Base-by-base conservation (phyloP, 352 stramenopile genomes). In the Phytophthora vignae region DNA sequence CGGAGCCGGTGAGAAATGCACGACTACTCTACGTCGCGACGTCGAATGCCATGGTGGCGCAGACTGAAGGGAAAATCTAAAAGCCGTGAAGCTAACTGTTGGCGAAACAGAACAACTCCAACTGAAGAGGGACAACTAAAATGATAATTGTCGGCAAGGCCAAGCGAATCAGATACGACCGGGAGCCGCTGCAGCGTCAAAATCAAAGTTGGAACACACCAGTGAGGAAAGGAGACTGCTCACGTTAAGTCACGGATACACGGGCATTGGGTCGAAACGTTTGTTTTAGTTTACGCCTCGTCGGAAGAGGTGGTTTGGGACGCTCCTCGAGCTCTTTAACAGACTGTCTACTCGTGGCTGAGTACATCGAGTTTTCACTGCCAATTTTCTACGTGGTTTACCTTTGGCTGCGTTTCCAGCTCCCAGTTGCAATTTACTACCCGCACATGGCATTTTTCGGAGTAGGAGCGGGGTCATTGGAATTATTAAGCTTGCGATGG, bases 361-460 rank as follows among this genome's bases (percentile, higher is more conserved):
- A 72, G 31, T 68, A 67, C 38, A 27, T 72, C 17, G 58, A 72
- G 17, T 67, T 61, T 38, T 49, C 60, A 14, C 38, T 72, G 1
- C 65, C 65, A 4, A 67, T 67, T 29, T 12, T 67, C 0, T 72
- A 72, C 10, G 17, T 50, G 8, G 12, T 56, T 3, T 71, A 71
- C 19, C 38, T 72, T 6, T 44, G 21, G 9, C 38, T 36, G 4
- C 12, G 63, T 6, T 67, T 29, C 11, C 40, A 67, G 17, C n/a
- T 72, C 0, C 65, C 65, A 12, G 49, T 67, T 8, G 65, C 57
- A 6, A 17, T 22, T 4, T 82, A 82, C 14, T 74, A 63, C 8
- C 67, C 59, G 0, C 54, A 79, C 3, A 75, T 55, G 1, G 25
- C 8, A 70, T 62, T 14, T 11, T 12, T 0, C 1, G 29, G 29